Evolutionary conservation across 2,329 filamentous ascomycete species (phyloP).

Genomic region (Scopulariopsis brevicaulis): DNA sequence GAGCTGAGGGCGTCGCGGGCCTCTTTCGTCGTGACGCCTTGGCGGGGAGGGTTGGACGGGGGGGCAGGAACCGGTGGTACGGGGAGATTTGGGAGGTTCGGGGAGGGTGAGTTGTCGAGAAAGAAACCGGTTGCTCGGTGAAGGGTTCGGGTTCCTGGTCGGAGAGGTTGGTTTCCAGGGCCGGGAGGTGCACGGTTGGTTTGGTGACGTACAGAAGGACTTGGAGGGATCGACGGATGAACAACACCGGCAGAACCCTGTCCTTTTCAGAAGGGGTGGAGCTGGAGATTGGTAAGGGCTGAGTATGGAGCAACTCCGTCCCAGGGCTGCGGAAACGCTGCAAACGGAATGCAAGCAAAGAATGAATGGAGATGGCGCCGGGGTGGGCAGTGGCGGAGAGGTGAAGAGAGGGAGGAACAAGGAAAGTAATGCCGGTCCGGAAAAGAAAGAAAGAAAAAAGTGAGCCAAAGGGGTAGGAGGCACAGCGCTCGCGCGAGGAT

Average conservation of each 20-base stretch:
- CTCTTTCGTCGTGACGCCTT: background rate
- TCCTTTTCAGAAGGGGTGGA: background rate
- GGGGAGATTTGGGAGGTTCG: background rate
- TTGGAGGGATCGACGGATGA: background rate
- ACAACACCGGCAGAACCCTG: background rate
- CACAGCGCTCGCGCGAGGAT: background rate
- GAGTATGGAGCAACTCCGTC: background rate
- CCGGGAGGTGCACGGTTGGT: background rate
- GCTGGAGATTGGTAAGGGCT: background rate
- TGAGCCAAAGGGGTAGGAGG: background rate
- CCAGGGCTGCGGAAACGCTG: background rate
- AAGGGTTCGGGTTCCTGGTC: background rate
- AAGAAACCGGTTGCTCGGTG: background rate
- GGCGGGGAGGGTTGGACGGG: background rate
- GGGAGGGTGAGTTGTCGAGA: background rate
- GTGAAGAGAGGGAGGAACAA: background rate
- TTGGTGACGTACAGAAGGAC: background rate
- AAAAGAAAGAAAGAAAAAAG: background rate
- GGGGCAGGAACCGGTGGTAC: background rate
- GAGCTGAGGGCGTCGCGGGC: background rate
- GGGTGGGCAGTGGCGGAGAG: background rate
- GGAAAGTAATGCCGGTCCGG: background rate
- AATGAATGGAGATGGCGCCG: background rate
- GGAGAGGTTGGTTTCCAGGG: background rate
- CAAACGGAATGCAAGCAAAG: background rate